Evolutionary conservation across 441 rosid species (phyloP), one percentile per base, ranked within the genome.

Genomic region (Iberis amara): DNA sequence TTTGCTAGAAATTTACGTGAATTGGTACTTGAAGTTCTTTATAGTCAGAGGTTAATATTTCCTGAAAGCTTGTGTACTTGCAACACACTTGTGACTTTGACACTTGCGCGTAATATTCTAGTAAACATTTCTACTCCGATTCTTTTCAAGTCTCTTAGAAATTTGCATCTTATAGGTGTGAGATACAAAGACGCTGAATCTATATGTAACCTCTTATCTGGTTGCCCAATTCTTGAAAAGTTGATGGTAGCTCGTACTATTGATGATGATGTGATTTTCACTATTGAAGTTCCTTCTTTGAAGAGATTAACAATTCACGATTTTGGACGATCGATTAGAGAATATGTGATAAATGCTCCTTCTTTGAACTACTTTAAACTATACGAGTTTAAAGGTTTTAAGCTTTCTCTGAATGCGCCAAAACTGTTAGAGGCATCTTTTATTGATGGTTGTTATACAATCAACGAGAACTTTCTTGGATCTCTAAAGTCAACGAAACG

Each of bases 311-410:
- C 41, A 7, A 18, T 28, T 8, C 1, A 27, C 13, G 0, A 3
- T 0, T 2, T 0, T 4, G 30, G 3, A 11, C 11, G 15, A n/a
- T 5, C 37, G 2, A 10, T 0, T 7, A 31, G 31, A 28, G 50
- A 50, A 0, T 47, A 47, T 47, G 33, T 57, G 28, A 57, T 57
- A 47, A 38, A 28, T 8, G 21, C 39, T 0, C 54, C 55, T 39
- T 38, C 12, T 58, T 58, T 58, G 39, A 58, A 15, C 8, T 47
- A 47, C 31, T 58, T 58, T n/a, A 3, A n/a, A 30, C 4, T 57
- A 5, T 0, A 10, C 2, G 11, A 38, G 36, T 13, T 7, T 3
- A 0, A 0, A 1, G n/a, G 9, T 1, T 0, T 7, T 27, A 11
- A 38, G 4, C 8, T 5, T 28, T 38, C 9, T 13, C 2, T 38